Conservation (phyloP, 106 monocot species). For the Dendrobium catenatum region DNA sequence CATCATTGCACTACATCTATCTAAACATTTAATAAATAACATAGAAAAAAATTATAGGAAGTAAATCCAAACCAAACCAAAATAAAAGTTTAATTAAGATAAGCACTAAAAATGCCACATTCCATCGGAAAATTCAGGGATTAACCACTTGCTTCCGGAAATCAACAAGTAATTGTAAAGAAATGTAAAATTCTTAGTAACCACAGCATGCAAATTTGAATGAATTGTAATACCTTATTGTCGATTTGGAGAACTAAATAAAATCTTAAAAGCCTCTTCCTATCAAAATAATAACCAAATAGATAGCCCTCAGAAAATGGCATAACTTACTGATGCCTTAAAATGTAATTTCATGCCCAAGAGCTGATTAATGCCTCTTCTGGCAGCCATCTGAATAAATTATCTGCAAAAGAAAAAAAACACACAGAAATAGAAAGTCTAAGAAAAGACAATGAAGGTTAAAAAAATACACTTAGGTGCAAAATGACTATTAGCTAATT, state of each 20-base stretch:
- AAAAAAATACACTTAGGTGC: not conserved
- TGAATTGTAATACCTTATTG: not conserved
- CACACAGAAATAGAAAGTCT: not conserved
- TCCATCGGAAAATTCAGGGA: not conserved
- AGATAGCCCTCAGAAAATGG: not conserved
- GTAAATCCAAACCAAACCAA: too few species aligned
- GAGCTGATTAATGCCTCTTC: constrained; percentile 41
- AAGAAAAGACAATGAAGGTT: not conserved
- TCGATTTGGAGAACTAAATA: not conserved
- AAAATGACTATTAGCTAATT: not conserved
- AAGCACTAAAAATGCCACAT: not conserved
- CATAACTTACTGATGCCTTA: constrained; percentile 30
- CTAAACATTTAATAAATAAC: too few species aligned
- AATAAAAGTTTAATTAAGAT: not conserved
- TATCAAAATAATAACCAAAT: not conserved
- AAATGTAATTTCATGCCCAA: constrained; percentile 24
- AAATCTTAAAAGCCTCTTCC: not conserved
- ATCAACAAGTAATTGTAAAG: not conserved
- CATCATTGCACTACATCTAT: too few species aligned
- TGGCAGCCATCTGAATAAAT: constrained; percentile 25
- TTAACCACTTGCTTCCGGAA: not conserved
- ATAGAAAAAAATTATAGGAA: too few species aligned
- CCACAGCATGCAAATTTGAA: not conserved
- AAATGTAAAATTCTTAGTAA: not conserved
- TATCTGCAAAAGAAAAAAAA: not conserved